A percentile compares a stretch with the other conserved stretches of the same genome.
These are phyloP conservation scores for Pythium volutum DNA, from an alignment of 352 stramenopile genomes.

Conservation along the genomic window DNA sequence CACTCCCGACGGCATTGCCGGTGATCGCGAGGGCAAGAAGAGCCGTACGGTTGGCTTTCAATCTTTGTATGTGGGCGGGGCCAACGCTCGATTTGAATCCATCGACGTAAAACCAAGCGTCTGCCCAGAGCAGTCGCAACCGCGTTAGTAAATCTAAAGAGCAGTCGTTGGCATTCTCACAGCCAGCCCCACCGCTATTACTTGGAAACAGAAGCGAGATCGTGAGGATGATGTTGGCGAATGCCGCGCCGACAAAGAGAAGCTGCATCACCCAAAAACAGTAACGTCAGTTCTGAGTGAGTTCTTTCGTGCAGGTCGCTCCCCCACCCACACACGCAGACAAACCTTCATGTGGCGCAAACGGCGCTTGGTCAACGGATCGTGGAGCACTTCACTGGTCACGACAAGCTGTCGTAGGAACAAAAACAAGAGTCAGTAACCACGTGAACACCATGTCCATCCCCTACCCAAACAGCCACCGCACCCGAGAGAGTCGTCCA, in stretches of 20 bases:
- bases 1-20: conserved; percentile 34
- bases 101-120: conserved; percentile 51
- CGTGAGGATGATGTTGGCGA: conserved; percentile 18
- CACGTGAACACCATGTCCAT: background rate
- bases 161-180: background rate
- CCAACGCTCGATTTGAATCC: conserved; percentile 31
- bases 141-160: too few relatives aligned
- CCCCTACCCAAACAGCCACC: background rate
- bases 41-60: conserved; percentile 26
- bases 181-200: conserved; percentile 2
- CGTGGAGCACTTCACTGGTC: conserved; percentile 35
- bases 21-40: conserved; percentile 33
- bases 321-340: background rate
- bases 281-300: background rate
- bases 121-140: conserved; percentile 20
- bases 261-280: background rate
- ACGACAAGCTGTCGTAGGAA: conserved; percentile 29
- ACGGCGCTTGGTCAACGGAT: conserved; percentile 30
- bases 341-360: conserved; percentile 40
- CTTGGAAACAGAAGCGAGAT: conserved; percentile 19
- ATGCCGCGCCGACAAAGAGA: conserved; percentile 7
- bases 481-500: conserved; percentile 25
- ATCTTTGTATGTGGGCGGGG: conserved; percentile 26
- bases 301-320: too few relatives aligned
- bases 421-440: background rate